phyloP scores from a whole-genome alignment of 2,329 filamentous ascomycete genomes.

The Neopestalotiopsis sp. region DNA sequence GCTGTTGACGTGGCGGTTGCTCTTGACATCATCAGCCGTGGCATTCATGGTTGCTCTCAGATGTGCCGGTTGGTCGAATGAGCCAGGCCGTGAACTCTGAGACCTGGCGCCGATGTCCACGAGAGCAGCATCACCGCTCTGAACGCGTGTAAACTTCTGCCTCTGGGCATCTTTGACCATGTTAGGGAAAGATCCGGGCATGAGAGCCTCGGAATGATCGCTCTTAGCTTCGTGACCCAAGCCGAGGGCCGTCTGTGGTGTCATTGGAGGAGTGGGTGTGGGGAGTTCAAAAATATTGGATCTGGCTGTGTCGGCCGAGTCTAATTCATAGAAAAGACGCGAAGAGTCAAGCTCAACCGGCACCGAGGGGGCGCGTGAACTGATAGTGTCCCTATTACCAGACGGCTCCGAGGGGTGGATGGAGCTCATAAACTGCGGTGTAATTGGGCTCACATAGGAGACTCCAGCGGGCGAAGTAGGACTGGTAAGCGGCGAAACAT shows the following conservation, averaged over 20 bases:
- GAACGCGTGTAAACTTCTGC: constrained; percentile 13
- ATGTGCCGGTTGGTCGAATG: not conserved
- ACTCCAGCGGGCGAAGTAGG: not conserved
- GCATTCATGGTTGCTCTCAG: constrained; percentile 22
- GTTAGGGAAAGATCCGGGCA: constrained; percentile 13
- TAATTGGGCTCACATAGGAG: constrained; percentile 14
- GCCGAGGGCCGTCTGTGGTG: not conserved
- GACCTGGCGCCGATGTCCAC: not conserved
- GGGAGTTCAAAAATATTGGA: constrained; percentile 9
- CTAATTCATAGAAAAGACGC: constrained; percentile 26
- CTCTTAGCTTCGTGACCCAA: not conserved
- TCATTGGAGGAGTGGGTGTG: not conserved
- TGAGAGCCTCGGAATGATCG: constrained; percentile 7
- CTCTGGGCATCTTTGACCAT: constrained; percentile 3
- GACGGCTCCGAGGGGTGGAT: not conserved
- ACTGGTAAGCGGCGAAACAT: not conserved
- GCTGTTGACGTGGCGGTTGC: constrained; percentile 21
- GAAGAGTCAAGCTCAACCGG: constrained; percentile 18
- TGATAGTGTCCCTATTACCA: not conserved
- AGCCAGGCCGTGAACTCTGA: not conserved
- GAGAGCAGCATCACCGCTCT: not conserved
- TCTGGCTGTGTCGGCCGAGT: constrained; percentile 22
- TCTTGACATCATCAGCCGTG: constrained; percentile 17
- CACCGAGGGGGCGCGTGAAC: not conserved
- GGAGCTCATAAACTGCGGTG: constrained; percentile 4